These are phyloP conservation scores for Aspergillus spinulosporus DNA, from an alignment of 2,329 filamentous ascomycete genomes.

Conservation along the genomic window DNA sequence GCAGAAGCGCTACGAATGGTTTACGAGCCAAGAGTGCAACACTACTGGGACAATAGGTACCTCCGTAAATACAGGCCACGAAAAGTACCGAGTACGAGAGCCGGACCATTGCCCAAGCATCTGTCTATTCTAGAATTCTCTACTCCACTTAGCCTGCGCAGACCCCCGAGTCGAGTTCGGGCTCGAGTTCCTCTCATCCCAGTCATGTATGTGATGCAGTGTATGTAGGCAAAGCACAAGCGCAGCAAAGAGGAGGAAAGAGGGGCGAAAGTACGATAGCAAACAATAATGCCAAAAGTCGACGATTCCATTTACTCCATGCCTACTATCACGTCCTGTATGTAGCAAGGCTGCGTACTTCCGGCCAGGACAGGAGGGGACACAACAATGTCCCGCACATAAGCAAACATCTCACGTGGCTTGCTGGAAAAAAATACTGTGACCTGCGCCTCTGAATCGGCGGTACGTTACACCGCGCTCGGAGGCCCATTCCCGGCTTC, in stretches of 20 bases:
- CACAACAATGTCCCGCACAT: slow-evolving; percentile 33
- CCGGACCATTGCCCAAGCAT: neutral
- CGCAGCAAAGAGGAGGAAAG: neutral
- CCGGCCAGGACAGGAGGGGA: neutral
- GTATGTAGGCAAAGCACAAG: neutral
- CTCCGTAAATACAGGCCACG: neutral
- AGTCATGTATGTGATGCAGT: neutral
- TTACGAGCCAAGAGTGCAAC: too few species aligned
- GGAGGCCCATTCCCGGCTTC: slow-evolving; percentile 31
- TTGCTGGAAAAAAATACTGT: slow-evolving; percentile 36
- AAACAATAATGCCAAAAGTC: neutral
- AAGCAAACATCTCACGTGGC: slow-evolving; percentile 40
- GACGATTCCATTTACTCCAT: neutral
- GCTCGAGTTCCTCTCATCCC: neutral
- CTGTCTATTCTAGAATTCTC: neutral
- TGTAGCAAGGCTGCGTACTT: neutral
- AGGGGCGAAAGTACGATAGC: neutral
- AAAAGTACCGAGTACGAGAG: neutral
- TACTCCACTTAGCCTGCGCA: neutral
- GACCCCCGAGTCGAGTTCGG: neutral
- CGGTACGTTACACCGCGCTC: slow-evolving; percentile 41
- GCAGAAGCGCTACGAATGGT: too few species aligned
- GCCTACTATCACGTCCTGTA: neutral
- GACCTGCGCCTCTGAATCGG: slow-evolving; percentile 37
- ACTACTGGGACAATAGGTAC: too few species aligned